Percentiles rank a stretch among this genome's conserved stretches.
These are phyloP conservation scores for Cutaneotrichosporon curvatum DNA, from an alignment of 1,284 basidiomycete genomes.

Conservation along the genomic window DNA sequence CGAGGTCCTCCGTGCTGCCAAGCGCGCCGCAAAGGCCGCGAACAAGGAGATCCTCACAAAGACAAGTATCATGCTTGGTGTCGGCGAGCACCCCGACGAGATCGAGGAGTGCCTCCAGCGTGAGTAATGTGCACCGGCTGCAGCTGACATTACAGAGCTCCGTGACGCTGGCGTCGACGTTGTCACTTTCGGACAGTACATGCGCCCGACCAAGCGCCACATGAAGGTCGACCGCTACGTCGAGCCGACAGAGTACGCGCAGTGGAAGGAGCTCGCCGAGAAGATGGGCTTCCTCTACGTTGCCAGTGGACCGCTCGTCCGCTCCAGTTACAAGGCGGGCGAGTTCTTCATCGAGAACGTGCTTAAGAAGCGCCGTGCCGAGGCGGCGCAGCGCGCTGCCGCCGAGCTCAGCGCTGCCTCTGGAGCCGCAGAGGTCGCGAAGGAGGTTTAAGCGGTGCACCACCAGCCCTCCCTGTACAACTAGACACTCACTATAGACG, in stretches of 20 bases:
- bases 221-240: slow-evolving; percentile 99
- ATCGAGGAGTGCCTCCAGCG: slow-evolving; percentile 76
- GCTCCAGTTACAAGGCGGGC: slow-evolving; percentile 95
- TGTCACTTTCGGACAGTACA: slow-evolving; percentile 99
- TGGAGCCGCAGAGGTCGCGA: background rate
- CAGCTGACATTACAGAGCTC: slow-evolving; percentile 57
- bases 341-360: slow-evolving; percentile 91
- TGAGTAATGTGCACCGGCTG: slow-evolving; percentile 39
- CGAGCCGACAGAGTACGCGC: slow-evolving; percentile 82
- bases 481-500: too few species aligned
- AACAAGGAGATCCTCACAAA: slow-evolving; percentile 82
- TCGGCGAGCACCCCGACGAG: slow-evolving; percentile 84
- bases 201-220: slow-evolving; percentile 97
- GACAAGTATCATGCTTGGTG: slow-evolving; percentile 97
- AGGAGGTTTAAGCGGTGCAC: too few species aligned
- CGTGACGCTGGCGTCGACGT: slow-evolving; percentile 87
- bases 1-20: slow-evolving; percentile 74
- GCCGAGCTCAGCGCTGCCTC: slow-evolving; percentile 24
- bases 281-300: slow-evolving; percentile 95
- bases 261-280: slow-evolving; percentile 85
- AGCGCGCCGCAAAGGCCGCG: slow-evolving; percentile 70
- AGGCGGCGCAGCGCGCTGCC: slow-evolving; percentile 33
- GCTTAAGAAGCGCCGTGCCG: slow-evolving; percentile 48
- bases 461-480: too few species aligned
- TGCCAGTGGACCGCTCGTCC: slow-evolving; percentile 89